These are phyloP conservation scores for Cymbidium sinense DNA, from an alignment of 106 monocot genomes.

Conservation along the genomic window DNA sequence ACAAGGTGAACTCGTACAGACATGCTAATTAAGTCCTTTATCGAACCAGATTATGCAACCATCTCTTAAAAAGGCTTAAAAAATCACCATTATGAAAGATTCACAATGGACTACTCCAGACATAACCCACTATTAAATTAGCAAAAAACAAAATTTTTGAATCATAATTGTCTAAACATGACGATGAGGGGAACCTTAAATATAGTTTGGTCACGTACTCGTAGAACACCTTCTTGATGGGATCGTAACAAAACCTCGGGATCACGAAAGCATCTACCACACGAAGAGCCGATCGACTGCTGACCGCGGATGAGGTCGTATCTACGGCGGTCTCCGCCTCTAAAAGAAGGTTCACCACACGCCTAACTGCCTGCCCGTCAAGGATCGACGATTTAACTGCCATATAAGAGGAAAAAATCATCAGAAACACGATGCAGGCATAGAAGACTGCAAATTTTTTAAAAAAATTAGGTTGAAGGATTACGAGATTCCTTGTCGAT, in stretches of 20 bases:
- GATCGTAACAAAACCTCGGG: slow-evolving; percentile 71
- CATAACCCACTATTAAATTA: not conserved
- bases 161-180: not conserved
- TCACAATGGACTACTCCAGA: not conserved
- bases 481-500: slow-evolving; percentile 80
- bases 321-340: slow-evolving; percentile 67
- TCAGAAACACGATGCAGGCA: not conserved
- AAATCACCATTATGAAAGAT: no score
- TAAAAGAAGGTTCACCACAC: slow-evolving; percentile 48
- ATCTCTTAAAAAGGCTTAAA: no score
- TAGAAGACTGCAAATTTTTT: not conserved
- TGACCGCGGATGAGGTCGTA: slow-evolving; percentile 16
- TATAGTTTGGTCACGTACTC: slow-evolving; percentile 40
- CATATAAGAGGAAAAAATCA: not conserved
- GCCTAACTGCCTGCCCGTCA: slow-evolving; percentile 50
- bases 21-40: no score
- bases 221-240: slow-evolving; percentile 81
- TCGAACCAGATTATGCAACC: no score
- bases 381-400: slow-evolving; percentile 70
- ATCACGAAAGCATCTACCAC: slow-evolving; percentile 74
- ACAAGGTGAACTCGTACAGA: no score
- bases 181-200: not conserved
- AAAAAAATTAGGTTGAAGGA: not conserved
- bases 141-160: not conserved
- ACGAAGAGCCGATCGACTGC: slow-evolving; percentile 40